Percentiles rank a stretch among this genome's conserved stretches.
Conservation (phyloP, 2,329 filamentous ascomycete genomes). For the Cercospora janseana region DNA sequence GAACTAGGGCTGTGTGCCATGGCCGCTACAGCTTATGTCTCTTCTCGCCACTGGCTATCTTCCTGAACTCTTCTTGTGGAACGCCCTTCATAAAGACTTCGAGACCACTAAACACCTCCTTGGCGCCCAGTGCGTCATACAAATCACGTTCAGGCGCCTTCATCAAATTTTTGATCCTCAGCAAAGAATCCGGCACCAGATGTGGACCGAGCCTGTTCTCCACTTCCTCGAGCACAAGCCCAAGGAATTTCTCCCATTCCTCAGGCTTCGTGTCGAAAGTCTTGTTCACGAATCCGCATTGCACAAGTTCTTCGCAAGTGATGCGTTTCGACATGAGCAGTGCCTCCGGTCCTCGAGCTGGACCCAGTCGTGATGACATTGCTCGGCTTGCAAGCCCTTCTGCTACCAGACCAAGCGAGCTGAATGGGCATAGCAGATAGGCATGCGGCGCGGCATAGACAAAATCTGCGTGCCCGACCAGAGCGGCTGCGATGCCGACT, state of each 20-base stretch:
- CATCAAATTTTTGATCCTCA: slow-evolving; percentile 82
- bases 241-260: slow-evolving; percentile 68
- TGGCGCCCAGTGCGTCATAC: slow-evolving; percentile 73
- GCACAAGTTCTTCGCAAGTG: slow-evolving; percentile 67
- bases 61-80: slow-evolving; percentile 85
- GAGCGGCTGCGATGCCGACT: slow-evolving; percentile 80
- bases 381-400: slow-evolving; percentile 80
- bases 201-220: slow-evolving; percentile 77
- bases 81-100: slow-evolving; percentile 75
- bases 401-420: slow-evolving; percentile 81
- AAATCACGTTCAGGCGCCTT: slow-evolving; percentile 68
- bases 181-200: slow-evolving; percentile 72
- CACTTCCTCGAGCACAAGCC: slow-evolving; percentile 72
- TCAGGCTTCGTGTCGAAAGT: slow-evolving; percentile 62
- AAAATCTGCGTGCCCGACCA: slow-evolving; percentile 84
- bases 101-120: slow-evolving; percentile 82
- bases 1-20: too few relatives aligned
- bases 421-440: slow-evolving; percentile 89
- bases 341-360: slow-evolving; percentile 83
- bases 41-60: slow-evolving; percentile 83
- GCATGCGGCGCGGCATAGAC: slow-evolving; percentile 79
- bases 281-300: slow-evolving; percentile 80
- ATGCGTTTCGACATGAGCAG: slow-evolving; percentile 86
- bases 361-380: slow-evolving; percentile 76
- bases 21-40: slow-evolving; percentile 88